Evolutionary conservation across 495 filamentous ascomycete genomes (phyloP), one percentile per base, ranked within the genome.

Genomic region (Opeltia flavorubescens): DNA sequence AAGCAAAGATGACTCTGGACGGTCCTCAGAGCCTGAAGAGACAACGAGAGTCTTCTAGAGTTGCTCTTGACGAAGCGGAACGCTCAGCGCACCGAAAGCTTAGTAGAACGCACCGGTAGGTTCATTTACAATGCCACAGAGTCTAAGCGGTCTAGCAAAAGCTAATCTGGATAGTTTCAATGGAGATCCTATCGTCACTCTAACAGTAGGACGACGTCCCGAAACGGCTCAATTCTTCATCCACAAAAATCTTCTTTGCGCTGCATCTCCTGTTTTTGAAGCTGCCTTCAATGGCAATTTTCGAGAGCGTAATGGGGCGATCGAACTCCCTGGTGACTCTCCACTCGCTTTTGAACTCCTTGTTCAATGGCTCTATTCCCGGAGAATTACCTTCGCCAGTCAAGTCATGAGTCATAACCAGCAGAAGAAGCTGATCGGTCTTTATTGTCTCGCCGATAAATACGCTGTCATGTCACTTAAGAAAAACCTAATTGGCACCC

Each of bases 321-420:
- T 58, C 21, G 1, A 9, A 1, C 54, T 58, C 1, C 43, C 43
- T 2, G 50, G 56, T n/a, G 53, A 58, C 0, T 30, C 40, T 25
- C 24, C 18, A 11, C 11, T 12, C 1, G 8, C 5, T 2, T 54
- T 57, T 15, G 50, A 52, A 11, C 18, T 39, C 9, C 49, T 56
- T 35, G 47, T 49, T 11, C 43, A 54, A 44, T 55, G 50, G 53
- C 46, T 55, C 9, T 55, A 46, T 20, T 25, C 15, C 8, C 15
- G 24, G 8, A 44, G n/a, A 13, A 18, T 20, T 6, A 17, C 7
- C 20, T 24, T 25, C 9, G 18, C 25, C 13, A 12, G 8, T 0
- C 18, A 12, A 4, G 9, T 12, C 17, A 28, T 13, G 4, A 9
- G 23, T 24, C 9, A 6, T 9, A 18, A 30, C 17, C 18, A 31